These are phyloP conservation scores for Hypoxylon subgilvum DNA, from an alignment of 495 filamentous ascomycete species.

Conservation along the genomic window DNA sequence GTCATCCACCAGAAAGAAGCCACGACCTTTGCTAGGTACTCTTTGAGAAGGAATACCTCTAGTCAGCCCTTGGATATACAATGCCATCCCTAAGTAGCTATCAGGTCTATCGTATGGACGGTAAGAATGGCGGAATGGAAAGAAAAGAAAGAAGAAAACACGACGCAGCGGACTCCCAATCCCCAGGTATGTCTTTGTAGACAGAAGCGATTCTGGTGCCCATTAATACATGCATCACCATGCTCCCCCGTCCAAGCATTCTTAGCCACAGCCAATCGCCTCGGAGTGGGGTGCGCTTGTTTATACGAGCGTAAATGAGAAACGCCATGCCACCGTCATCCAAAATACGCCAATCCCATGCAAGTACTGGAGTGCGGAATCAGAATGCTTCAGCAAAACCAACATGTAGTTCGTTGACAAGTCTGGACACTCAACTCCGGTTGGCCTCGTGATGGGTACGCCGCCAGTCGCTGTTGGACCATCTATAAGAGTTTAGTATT, in stretches of 20 bases:
- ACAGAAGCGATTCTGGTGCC: constrained; percentile 15
- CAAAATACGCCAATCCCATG: constrained; percentile 40
- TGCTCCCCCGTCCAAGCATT: constrained; percentile 3
- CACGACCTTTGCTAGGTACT: neutral
- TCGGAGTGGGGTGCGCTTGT: neutral
- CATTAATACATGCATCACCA: constrained; percentile 15
- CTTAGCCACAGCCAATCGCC: neutral
- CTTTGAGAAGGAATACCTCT: constrained; percentile 21
- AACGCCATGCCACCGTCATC: constrained; percentile 29
- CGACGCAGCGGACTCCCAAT: constrained; percentile 4
- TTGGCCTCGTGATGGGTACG: constrained; percentile 11
- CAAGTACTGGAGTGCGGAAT: constrained; percentile 29
- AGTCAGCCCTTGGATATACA: constrained; percentile 30
- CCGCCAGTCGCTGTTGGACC: constrained; percentile 40
- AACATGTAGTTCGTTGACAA: constrained; percentile 6
- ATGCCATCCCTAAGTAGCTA: constrained; percentile 16
- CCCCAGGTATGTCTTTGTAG: constrained; percentile 3
- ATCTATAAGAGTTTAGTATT: constrained; percentile 35
- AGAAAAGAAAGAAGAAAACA: too few species aligned
- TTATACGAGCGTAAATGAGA: constrained; percentile 13
- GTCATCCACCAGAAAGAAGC: constrained; percentile 1
- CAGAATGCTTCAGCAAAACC: constrained; percentile 13
- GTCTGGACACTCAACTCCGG: constrained; percentile 14
- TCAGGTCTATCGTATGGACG: constrained; percentile 23
- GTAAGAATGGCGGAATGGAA: too few species aligned